Conservation (phyloP, 352 stramenopile genomes). For the Phytophthora constricta region DNA sequence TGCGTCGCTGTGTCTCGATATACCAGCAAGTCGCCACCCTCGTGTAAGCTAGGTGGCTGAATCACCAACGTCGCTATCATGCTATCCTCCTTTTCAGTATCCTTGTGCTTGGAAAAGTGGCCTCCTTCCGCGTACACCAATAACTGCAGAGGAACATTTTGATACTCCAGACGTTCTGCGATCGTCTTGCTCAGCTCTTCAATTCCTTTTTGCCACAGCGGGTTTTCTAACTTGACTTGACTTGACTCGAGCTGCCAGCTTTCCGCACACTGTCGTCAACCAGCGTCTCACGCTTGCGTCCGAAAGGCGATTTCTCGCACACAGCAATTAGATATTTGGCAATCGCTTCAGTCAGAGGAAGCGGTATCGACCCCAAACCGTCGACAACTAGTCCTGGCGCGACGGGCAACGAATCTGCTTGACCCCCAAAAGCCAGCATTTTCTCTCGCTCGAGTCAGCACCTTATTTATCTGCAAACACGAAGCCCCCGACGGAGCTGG, state of each 20-base stretch:
- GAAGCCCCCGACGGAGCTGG: neutral
- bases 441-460: neutral
- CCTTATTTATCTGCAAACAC: conserved; percentile 10
- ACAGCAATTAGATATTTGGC: conserved; percentile 13
- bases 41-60: conserved; percentile 33
- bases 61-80: conserved; percentile 63
- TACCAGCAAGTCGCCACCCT: conserved; percentile 33
- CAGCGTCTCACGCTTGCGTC: conserved; percentile 19
- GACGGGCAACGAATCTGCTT: conserved; percentile 7
- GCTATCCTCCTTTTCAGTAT: conserved; percentile 60
- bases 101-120: conserved; percentile 50
- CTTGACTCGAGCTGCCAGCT: conserved; percentile 3
- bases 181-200: conserved; percentile 4
- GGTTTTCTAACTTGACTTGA: conserved; percentile 24
- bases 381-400: conserved; percentile 16
- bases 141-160: conserved; percentile 17
- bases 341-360: conserved; percentile 13
- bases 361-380: conserved; percentile 13
- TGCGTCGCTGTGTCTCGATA: conserved; percentile 8
- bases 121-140: conserved; percentile 52
- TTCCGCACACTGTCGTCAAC: conserved; percentile 32
- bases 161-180: conserved; percentile 14
- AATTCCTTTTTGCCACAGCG: conserved; percentile 16
- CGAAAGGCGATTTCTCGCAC: conserved; percentile 41
- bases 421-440: neutral